Percentiles rank a stretch among this genome's conserved stretches.
Conservation (phyloP, 306 rosid genomes). For the Cucumis sativus region Cucumber_9930_V3 NC_026659.2:26638501-26639000, state of each 20-base stretch:
- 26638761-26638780: slow-evolving; percentile 31
- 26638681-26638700: slow-evolving; percentile 24
- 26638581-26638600: slow-evolving; percentile 15
- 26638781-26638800: background rate
- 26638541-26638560: slow-evolving; percentile 15
- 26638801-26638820: no score
- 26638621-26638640: slow-evolving; percentile 17
- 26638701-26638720: slow-evolving; percentile 32
- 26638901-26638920: slow-evolving; percentile 25
- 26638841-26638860: no score
- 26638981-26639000: background rate
- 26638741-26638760: slow-evolving; percentile 43
- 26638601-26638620: background rate
- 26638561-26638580: slow-evolving; percentile 16
- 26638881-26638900: slow-evolving; percentile 55
- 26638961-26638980: slow-evolving; percentile 28
- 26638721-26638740: slow-evolving; percentile 26
- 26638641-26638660: slow-evolving; percentile 41
- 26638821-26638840: no score
- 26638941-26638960: slow-evolving; percentile 10
- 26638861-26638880: background rate
- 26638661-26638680: slow-evolving; percentile 68
- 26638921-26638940: slow-evolving; percentile 20
- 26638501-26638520: slow-evolving; percentile 26
- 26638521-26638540: slow-evolving; percentile 9